Evolutionary conservation across 169 alveolate genomes (phyloP).

Genomic region (Eimeria zaria): DNA sequence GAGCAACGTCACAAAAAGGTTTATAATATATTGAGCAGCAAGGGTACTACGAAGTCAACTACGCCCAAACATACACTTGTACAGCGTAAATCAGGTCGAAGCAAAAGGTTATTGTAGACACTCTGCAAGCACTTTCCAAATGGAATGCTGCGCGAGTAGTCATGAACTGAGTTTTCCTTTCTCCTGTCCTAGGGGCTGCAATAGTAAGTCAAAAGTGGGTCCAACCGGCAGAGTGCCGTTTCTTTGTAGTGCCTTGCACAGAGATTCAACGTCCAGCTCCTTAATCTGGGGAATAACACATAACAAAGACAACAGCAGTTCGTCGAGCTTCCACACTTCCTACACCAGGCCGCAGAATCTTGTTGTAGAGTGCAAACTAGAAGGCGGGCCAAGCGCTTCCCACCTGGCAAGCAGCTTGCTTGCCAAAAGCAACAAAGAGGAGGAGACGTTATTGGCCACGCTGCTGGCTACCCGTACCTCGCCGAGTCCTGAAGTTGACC

Average conservation of each 20-base stretch:
- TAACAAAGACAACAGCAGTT: background rate
- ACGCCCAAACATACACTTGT: background rate
- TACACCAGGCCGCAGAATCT: background rate
- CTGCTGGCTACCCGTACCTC: constrained; percentile 16
- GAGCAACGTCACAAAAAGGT: background rate
- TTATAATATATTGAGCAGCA: background rate
- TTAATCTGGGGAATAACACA: constrained; percentile 32
- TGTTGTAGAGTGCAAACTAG: background rate
- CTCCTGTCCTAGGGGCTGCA: constrained; percentile 57
- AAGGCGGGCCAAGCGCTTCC: background rate
- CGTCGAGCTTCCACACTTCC: background rate
- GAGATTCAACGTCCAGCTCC: constrained; percentile 77
- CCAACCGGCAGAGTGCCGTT: constrained; percentile 78
- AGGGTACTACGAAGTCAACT: background rate
- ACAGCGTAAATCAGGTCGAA: background rate
- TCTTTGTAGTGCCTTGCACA: constrained; percentile 77
- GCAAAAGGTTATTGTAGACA: background rate
- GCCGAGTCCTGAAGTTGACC: background rate
- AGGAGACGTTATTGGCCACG: background rate
- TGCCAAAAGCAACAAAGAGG: background rate
- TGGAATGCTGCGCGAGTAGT: background rate
- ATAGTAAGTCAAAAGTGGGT: constrained; percentile 36
- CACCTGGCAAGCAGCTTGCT: too few species aligned
- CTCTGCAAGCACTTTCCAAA: background rate
- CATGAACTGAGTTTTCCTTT: background rate